Evolutionary conservation across 352 stramenopile species (phyloP).

Genomic region (Globisporangium mamillatum): DNA sequence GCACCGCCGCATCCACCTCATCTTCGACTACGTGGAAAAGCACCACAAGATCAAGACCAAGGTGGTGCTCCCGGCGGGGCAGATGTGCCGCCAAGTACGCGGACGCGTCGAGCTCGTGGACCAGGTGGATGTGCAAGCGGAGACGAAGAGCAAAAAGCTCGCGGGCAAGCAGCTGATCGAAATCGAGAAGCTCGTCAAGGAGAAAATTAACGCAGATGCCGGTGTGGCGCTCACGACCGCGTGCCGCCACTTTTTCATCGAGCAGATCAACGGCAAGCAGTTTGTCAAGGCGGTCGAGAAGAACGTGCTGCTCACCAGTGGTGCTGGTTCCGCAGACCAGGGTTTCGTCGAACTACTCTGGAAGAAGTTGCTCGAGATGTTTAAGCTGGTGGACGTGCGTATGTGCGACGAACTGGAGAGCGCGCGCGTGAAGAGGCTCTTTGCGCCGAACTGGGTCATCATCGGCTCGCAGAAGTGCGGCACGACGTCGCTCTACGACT

Average conservation of each 20-base stretch:
- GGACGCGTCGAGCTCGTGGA: conserved; percentile 48
- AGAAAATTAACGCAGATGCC: conserved; percentile 18
- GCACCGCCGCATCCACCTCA: conserved; percentile 93
- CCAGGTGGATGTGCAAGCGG: conserved; percentile 23
- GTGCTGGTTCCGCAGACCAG: neutral
- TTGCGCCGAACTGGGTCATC: conserved; percentile 52
- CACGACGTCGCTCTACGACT: conserved; percentile 62
- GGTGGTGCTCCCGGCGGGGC: conserved; percentile 30
- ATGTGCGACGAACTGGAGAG: conserved; percentile 29
- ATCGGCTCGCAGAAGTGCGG: conserved; percentile 63
- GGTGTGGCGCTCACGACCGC: conserved; percentile 25
- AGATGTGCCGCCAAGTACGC: conserved; percentile 51
- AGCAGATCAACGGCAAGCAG: conserved; percentile 46
- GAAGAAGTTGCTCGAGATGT: conserved; percentile 38
- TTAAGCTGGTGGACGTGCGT: conserved; percentile 35
- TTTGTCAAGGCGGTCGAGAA: conserved; percentile 31
- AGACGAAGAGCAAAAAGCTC: conserved; percentile 22
- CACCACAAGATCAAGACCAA: conserved; percentile 20
- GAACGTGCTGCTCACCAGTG: conserved; percentile 3
- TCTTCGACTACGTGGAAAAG: conserved; percentile 95
- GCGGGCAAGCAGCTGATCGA: conserved; percentile 28
- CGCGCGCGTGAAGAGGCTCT: conserved; percentile 22
- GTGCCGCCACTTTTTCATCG: conserved; percentile 57
- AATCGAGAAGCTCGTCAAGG: conserved; percentile 28
- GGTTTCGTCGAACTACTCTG: conserved; percentile 25